A percentile compares a stretch with the other conserved stretches of the same genome.
phyloP scores from a whole-genome alignment of 2,329 filamentous ascomycete genomes.

The Hypoxylon sp. region DNA sequence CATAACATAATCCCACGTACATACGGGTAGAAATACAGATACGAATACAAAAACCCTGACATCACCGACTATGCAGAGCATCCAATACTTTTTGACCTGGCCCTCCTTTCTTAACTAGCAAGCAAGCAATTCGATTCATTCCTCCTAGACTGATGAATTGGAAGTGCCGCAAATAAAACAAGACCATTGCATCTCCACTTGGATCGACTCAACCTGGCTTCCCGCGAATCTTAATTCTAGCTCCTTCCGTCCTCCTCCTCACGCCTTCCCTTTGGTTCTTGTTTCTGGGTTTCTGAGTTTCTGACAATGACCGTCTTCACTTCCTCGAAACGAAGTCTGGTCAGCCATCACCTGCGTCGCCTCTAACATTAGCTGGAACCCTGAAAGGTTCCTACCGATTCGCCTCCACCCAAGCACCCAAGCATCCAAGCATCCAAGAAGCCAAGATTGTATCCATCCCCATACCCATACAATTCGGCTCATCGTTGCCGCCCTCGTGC shows the following conservation, averaged over 20 bases:
- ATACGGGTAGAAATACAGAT: constrained; percentile 1
- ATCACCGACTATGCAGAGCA: constrained; percentile 34
- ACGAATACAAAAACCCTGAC: constrained; percentile 43
- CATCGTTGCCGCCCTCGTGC: constrained; percentile 25
- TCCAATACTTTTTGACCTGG: constrained; percentile 34
- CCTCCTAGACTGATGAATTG: constrained; percentile 24
- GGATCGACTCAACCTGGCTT: constrained; percentile 41
- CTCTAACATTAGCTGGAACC: constrained; percentile 55
- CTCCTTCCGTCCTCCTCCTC: constrained; percentile 35
- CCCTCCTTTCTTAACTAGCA: constrained; percentile 28
- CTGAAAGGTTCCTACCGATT: constrained; percentile 52
- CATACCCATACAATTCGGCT: constrained; percentile 12
- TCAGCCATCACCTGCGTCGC: constrained; percentile 45
- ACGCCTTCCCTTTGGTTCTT: constrained; percentile 28
- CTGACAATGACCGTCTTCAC: constrained; percentile 52
- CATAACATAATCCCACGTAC: constrained; percentile 34
- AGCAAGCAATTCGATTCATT: constrained; percentile 30
- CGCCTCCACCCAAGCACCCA: constrained; percentile 16
- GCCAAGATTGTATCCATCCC: constrained; percentile 4
- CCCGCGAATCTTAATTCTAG: constrained; percentile 45
- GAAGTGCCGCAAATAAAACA: constrained; percentile 13
- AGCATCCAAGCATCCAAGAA: constrained; percentile 9
- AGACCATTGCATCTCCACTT: constrained; percentile 38
- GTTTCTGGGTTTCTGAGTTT: too few relatives aligned
- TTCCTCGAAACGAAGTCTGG: constrained; percentile 47